Evolutionary conservation across 1,139 yeast species (phyloP).

Genomic region (Yamadazyma triangularis): DNA sequence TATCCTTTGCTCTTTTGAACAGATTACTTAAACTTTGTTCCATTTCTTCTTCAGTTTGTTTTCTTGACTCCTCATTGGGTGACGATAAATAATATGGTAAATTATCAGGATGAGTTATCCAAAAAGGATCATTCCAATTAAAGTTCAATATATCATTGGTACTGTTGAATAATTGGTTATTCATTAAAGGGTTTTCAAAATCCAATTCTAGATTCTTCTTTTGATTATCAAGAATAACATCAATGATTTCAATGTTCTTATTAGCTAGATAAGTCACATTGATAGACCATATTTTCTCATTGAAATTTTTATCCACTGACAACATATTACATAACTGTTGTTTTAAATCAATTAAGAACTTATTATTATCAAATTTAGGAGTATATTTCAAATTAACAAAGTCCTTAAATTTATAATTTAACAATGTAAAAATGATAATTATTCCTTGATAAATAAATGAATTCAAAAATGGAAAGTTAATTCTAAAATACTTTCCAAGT

Average conservation of each 20-base stretch:
- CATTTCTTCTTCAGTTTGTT: slow-evolving; percentile 5
- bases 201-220: slow-evolving; percentile 2
- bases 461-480: slow-evolving; percentile 43
- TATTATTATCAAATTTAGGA: slow-evolving; percentile 14
- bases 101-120: slow-evolving; percentile 41
- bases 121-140: slow-evolving; percentile 38
- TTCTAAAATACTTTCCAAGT: slow-evolving; percentile 32
- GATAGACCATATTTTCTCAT: slow-evolving; percentile 32
- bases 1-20: neutral
- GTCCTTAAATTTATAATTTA: slow-evolving; percentile 39
- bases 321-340: slow-evolving; percentile 19
- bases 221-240: slow-evolving; percentile 23
- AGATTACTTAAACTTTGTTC: neutral
- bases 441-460: slow-evolving; percentile 50
- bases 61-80: slow-evolving; percentile 26
- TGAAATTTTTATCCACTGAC: slow-evolving; percentile 18
- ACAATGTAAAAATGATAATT: slow-evolving; percentile 45
- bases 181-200: slow-evolving; percentile 2
- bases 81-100: slow-evolving; percentile 35
- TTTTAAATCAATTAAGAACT: slow-evolving; percentile 23
- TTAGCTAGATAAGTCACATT: slow-evolving; percentile 31
- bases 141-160: slow-evolving; percentile 14
- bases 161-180: slow-evolving; percentile 4
- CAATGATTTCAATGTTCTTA: slow-evolving; percentile 28
- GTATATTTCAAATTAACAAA: slow-evolving; percentile 20